Base-by-base conservation (phyloP, 352 stramenopile genomes). In the Pythium apleroticum region DNA sequence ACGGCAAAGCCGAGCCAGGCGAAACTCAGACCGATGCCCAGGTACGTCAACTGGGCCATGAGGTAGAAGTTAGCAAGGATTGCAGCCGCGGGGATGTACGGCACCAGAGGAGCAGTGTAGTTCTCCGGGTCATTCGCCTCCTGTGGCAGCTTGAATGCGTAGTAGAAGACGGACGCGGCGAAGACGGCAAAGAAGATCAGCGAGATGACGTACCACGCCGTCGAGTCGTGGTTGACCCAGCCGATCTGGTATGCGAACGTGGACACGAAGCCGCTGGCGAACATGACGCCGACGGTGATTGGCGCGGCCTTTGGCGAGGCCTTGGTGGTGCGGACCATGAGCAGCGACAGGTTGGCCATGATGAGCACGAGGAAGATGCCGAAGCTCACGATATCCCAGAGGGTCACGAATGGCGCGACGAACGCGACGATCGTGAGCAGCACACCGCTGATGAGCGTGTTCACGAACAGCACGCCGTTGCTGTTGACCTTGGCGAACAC, bases 301-400 rank as follows among this genome's bases (percentile, higher is more conserved):
- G 31, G 62, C 4, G 54, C 53, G 25, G 31, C 33, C 41, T 62
- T 78, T 9, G 84, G 76, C 17, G 80, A 86, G 15, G 73, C 64
- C 24, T 87, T 76, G 55, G 74, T 72, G 55, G 72, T 88, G 37
- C 86, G 84, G 22, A 89, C 61, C 66, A 94, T 85, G 17, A 96
- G 66, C 12, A 95, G 72, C 59, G 84, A 78, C 25, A 72, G 69
- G 59, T 93, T 96, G 33, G 85, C 78, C 63, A 96, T 81, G 75
- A 90, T 92, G 75, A 96, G 96, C 10, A 84, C 90, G 22, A 96
- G 39, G 28, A 97, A 58, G 41, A 96, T 92, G 45, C 88, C 89
- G 56, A 94, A 92, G 67, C 72, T 91, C 11, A 96, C 89, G 57
- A 96, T 88, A 59, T 95, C 83, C 84, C 91, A 93, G 10, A 97